These are phyloP conservation scores for Metarhizium sp. DNA, from an alignment of 2,329 filamentous ascomycete genomes.

Conservation along the genomic window DNA sequence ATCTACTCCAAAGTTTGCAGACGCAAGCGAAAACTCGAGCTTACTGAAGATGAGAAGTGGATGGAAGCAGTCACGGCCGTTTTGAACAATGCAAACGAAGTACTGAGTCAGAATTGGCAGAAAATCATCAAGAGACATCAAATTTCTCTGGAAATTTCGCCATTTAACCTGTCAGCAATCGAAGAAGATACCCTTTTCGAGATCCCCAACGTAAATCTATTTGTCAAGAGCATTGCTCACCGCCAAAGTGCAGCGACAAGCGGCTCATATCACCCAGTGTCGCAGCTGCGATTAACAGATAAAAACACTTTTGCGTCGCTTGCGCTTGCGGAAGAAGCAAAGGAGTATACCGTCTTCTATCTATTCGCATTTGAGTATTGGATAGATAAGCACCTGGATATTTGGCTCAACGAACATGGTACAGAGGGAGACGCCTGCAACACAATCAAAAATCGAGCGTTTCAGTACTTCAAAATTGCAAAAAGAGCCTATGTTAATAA, in stretches of 20 bases:
- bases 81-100: neutral
- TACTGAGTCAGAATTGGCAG: neutral
- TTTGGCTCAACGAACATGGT: slow-evolving; percentile 23
- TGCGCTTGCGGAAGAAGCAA: neutral
- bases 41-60: slow-evolving; percentile 1
- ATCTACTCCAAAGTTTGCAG: slow-evolving; percentile 36
- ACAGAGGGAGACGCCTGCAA: slow-evolving; percentile 15
- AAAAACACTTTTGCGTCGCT: neutral
- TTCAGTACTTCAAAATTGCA: slow-evolving; percentile 23
- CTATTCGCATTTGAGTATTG: slow-evolving; percentile 37
- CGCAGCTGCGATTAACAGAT: neutral
- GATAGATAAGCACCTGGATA: slow-evolving; percentile 29
- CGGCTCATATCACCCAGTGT: neutral
- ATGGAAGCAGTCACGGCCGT: slow-evolving; percentile 3
- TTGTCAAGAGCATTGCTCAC: neutral
- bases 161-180: neutral
- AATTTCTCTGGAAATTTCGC: neutral
- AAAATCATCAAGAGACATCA: neutral
- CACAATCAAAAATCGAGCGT: slow-evolving; percentile 18
- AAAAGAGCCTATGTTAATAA: slow-evolving; percentile 23
- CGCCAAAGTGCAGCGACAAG: neutral
- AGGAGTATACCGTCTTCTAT: neutral
- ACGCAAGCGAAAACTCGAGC: slow-evolving; percentile 30
- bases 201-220: neutral
- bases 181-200: neutral